These are phyloP conservation scores for Osmanthus fragrans DNA, from an alignment of 257 asterid species.

Conservation along the genomic window DNA sequence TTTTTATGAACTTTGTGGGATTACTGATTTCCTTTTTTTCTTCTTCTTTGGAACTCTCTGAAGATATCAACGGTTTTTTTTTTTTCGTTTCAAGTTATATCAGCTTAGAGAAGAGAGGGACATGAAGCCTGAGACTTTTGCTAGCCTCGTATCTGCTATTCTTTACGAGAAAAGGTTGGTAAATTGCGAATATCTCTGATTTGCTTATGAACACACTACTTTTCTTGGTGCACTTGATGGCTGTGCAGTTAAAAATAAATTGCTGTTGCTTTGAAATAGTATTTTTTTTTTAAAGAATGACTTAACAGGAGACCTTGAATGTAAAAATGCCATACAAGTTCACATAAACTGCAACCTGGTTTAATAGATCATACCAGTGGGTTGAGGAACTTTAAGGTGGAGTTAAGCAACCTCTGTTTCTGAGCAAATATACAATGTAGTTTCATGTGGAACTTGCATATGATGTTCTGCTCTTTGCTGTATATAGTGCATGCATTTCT, in stretches of 20 bases:
- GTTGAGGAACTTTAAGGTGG: not conserved
- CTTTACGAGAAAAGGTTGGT: constrained; percentile 87
- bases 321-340: not conserved
- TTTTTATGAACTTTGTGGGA: not conserved
- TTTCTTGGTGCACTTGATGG: not conserved
- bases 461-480: not conserved
- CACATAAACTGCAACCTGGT: not conserved
- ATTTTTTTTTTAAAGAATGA: not conserved
- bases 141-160: constrained; percentile 91
- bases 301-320: not conserved
- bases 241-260: not conserved
- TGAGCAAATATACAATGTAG: no score
- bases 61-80: constrained; percentile 78
- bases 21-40: not conserved
- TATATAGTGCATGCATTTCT: not conserved
- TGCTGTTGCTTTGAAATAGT: not conserved
- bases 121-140: constrained; percentile 98
- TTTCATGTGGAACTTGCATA: no score
- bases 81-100: constrained; percentile 87
- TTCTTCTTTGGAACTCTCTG: constrained; percentile 1
- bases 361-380: not conserved
- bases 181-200: no score
- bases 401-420: not conserved
- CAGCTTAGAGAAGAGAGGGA: constrained; percentile 94
- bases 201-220: not conserved